Base-by-base conservation (phyloP, 306 rosid species). In the Senna siamea region DNA sequence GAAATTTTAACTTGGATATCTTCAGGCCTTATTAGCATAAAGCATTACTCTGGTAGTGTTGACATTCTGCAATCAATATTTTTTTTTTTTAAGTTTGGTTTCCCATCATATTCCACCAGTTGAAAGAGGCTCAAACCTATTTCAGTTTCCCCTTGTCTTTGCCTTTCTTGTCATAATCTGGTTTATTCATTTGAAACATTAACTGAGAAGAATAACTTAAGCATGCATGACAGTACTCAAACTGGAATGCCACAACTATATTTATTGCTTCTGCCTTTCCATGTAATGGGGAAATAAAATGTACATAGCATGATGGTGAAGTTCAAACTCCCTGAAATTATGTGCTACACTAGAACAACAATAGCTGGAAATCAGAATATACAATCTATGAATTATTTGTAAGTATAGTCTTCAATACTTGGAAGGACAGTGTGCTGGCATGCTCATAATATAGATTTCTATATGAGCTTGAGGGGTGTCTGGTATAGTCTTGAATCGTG, bases 311-410 rank as follows among this genome's bases (percentile, higher is more conserved):
- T 23, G 18, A 12, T 56, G 32, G 34, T 43, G 47, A 38, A 15
- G 28, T 56, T 56, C 30, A 40, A 7, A 57, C 41, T 55, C 51
- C 51, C 17, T 37, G 13, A 23, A 43, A 26, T 68, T 26, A 14
- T 59, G 54, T 46, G 63, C 62, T 67, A 28, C 54, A n/a, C 54
- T 26, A 7, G 44, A 30, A 67, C 22, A 30, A 67, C 22, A 44
- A 11, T 5, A 5, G 58, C 63, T 68, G 43, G 35, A 58, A 35
- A 55, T 56, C 7, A 2, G 20, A 69, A 58, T 58, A 9, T 23
- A 22, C 9, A 26, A 9, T 51, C 11, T 41, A 44, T 56, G 30
- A 56, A 15, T 11, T 0, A 15, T 34, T 14, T 30, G 51, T 18
- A 30, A 15, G n/a, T 26, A 20, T 44, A 44, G 10, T 76, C 62